These are phyloP conservation scores for Metroxylon sagu DNA, from an alignment of 176 grass and related monocot species.

Conservation along the genomic window DNA sequence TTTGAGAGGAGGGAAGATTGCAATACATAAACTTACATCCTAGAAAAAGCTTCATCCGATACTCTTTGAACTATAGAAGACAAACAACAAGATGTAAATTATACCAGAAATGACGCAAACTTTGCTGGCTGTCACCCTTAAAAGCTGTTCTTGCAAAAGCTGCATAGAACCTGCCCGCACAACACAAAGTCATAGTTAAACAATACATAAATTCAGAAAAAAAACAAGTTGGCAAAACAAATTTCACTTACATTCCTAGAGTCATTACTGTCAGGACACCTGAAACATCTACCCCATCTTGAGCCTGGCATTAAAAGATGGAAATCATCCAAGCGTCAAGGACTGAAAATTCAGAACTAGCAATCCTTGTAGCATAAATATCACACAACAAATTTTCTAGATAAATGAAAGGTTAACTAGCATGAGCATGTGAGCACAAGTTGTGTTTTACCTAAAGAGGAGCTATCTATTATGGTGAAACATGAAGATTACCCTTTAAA, in stretches of 20 bases:
- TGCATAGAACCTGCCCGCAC: conserved; percentile 74
- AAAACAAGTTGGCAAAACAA: conserved; percentile 22
- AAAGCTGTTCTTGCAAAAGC: conserved; percentile 98
- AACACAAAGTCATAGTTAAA: conserved; percentile 9
- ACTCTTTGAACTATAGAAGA: background rate
- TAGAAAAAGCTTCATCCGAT: too few species aligned
- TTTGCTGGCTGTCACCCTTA: conserved; percentile 84
- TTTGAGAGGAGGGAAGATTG: too few species aligned
- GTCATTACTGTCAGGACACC: conserved; percentile 96
- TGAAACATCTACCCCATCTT: conserved; percentile 73
- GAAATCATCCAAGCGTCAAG: too few species aligned
- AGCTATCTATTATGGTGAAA: too few species aligned
- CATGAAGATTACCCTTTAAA: too few species aligned
- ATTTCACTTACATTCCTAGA: conserved; percentile 85
- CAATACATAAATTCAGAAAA: background rate
- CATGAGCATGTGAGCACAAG: too few species aligned
- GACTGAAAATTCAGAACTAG: too few species aligned
- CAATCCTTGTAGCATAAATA: background rate
- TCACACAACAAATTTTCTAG: background rate
- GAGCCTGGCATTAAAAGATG: conserved; percentile 44
- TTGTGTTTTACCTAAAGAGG: too few species aligned
- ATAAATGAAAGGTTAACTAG: background rate
- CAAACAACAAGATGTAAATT: conserved; percentile 5
- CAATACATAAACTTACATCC: too few species aligned
- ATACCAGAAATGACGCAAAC: conserved; percentile 96